Conservation (phyloP, 169 alveolate species). For the Eimeria brunetti region DNA sequence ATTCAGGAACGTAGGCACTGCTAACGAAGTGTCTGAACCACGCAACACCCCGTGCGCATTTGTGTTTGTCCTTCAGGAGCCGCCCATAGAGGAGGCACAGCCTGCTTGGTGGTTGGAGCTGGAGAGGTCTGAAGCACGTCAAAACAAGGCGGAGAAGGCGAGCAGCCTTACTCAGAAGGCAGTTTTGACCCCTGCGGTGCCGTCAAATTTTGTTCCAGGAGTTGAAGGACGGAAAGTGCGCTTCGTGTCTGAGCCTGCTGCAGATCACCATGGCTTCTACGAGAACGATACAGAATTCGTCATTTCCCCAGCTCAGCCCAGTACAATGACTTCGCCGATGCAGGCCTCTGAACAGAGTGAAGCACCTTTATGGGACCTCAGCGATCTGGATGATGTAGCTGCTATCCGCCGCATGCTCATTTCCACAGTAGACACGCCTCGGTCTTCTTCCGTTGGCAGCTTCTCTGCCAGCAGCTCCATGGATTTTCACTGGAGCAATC, state of each 20-base stretch:
- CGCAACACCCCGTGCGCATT: neutral
- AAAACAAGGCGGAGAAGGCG: neutral
- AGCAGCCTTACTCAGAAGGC: neutral
- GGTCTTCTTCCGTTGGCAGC: constrained; percentile 8
- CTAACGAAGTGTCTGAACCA: neutral
- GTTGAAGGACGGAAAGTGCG: constrained; percentile 32
- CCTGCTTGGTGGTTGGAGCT: constrained; percentile 73
- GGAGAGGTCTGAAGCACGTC: constrained; percentile 20
- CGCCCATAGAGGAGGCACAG: constrained; percentile 70
- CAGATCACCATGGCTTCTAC: neutral
- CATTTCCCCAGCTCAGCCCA: neutral
- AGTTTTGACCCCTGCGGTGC: neutral
- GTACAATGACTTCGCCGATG: neutral
- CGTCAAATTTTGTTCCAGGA: neutral
- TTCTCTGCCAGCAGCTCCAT: constrained; percentile 10
- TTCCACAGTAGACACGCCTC: constrained; percentile 22
- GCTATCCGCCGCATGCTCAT: constrained; percentile 29
- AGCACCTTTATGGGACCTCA: constrained; percentile 3
- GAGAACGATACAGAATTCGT: constrained; percentile 61
- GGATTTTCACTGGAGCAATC: neutral
- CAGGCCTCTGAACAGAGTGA: neutral
- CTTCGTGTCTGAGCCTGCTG: neutral
- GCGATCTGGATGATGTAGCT: constrained; percentile 37
- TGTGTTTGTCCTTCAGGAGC: constrained; percentile 44
- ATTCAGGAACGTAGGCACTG: neutral